Conservation (phyloP, 805 yeast genomes). For the Saccharomycopsis sp. region DNA sequence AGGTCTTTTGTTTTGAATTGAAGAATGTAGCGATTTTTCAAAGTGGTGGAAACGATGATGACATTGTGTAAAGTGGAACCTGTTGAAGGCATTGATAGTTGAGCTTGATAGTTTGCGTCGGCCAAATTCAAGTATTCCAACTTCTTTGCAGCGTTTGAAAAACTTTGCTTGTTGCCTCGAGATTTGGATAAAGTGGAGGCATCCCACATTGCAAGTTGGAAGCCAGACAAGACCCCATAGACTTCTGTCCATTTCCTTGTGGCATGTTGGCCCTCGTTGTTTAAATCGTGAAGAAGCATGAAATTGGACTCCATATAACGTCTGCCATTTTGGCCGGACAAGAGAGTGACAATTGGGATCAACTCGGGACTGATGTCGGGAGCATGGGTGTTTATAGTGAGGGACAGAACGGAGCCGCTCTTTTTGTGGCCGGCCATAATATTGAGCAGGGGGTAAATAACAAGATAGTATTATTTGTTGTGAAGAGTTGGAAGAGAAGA, state of each 20-base stretch:
- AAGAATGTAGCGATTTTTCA: slow-evolving; percentile 77
- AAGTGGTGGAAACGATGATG: slow-evolving; percentile 83
- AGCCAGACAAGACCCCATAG: slow-evolving; percentile 84
- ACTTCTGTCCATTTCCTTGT: slow-evolving; percentile 87
- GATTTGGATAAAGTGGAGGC: slow-evolving; percentile 53
- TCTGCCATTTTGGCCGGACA: slow-evolving; percentile 67
- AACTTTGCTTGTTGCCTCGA: slow-evolving; percentile 28
- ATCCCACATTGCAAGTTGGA: slow-evolving; percentile 90
- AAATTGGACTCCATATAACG: slow-evolving; percentile 70
- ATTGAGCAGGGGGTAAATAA: no score
- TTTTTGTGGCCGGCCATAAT: neutral
- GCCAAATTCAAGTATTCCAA: slow-evolving; percentile 87
- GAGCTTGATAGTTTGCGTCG: slow-evolving; percentile 77
- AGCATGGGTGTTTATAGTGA: neutral
- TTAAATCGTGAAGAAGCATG: slow-evolving; percentile 62
- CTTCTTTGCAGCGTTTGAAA: slow-evolving; percentile 52
- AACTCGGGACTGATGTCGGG: slow-evolving; percentile 29
- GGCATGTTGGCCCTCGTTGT: slow-evolving; percentile 74
- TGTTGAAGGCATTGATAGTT: slow-evolving; percentile 48
- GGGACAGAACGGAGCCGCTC: neutral
- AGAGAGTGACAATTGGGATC: slow-evolving; percentile 61
- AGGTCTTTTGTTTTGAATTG: slow-evolving; percentile 64
- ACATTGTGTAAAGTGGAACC: slow-evolving; percentile 55
- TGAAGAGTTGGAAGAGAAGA: neutral
- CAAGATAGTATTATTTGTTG: neutral